These are phyloP conservation scores for Cryptococcus maquisensis DNA, from an alignment of 1,284 basidiomycete species.

Conservation along the genomic window DNA sequence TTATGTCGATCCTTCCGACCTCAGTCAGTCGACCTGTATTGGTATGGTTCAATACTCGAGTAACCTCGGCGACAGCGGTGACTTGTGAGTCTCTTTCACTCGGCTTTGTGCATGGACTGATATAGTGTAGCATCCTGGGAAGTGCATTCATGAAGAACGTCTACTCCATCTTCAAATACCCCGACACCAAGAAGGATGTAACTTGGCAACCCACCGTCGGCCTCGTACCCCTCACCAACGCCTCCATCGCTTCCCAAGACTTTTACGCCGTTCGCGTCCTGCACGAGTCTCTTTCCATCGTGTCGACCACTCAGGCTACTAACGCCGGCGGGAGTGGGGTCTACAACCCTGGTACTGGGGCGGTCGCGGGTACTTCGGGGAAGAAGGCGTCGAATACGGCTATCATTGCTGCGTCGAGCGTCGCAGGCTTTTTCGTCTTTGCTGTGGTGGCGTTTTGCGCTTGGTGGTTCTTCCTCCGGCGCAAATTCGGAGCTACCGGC, in stretches of 20 bases:
- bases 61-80: slow-evolving; percentile 30
- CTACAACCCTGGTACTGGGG: not conserved
- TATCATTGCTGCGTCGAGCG: slow-evolving; percentile 33
- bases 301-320: slow-evolving; percentile 28
- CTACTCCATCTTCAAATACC: slow-evolving; percentile 47
- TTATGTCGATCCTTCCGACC: slow-evolving; percentile 35
- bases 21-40: slow-evolving; percentile 35
- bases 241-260: slow-evolving; percentile 38
- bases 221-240: slow-evolving; percentile 40
- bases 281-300: slow-evolving; percentile 31
- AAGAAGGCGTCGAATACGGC: slow-evolving; percentile 33
- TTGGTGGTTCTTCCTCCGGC: slow-evolving; percentile 47
- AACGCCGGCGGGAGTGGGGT: not conserved
- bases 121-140: slow-evolving; percentile 36
- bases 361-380: slow-evolving; percentile 1
- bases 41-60: slow-evolving; percentile 43
- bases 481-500: slow-evolving; percentile 40
- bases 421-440: slow-evolving; percentile 43
- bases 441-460: slow-evolving; percentile 40
- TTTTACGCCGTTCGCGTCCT: slow-evolving; percentile 45
- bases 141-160: slow-evolving; percentile 47
- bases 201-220: slow-evolving; percentile 46
- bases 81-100: slow-evolving; percentile 27
- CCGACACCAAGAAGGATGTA: slow-evolving; percentile 27
- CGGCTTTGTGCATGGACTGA: not conserved